These are phyloP conservation scores for Xylariales sp. DNA, from an alignment of 2,329 filamentous ascomycete species.

Conservation along the genomic window DNA sequence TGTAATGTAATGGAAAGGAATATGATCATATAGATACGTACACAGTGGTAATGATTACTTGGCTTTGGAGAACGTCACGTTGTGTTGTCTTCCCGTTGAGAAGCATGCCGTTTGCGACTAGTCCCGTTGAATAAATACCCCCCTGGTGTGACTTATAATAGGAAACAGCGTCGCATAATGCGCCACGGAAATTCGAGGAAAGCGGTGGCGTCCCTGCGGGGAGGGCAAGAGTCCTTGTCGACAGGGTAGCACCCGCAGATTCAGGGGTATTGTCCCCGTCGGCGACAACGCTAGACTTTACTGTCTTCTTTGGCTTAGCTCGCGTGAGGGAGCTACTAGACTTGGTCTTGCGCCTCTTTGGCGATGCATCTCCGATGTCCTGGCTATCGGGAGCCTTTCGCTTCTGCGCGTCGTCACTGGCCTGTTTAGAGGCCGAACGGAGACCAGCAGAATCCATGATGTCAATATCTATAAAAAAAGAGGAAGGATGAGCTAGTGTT, in stretches of 20 bases:
- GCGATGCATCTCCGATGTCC: neutral
- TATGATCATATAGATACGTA: slow-evolving; percentile 52
- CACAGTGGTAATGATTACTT: slow-evolving; percentile 73
- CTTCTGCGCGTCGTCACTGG: slow-evolving; percentile 1
- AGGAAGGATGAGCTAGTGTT: neutral
- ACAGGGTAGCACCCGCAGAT: neutral
- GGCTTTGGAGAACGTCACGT: slow-evolving; percentile 68
- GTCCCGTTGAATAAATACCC: slow-evolving; percentile 64
- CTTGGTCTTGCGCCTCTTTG: slow-evolving; percentile 11
- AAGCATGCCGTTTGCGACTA: slow-evolving; percentile 64
- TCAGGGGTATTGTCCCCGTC: neutral
- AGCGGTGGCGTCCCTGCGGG: slow-evolving; percentile 56
- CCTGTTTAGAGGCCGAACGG: too few relatives aligned
- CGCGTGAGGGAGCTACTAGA: neutral
- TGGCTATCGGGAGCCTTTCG: slow-evolving; percentile 10
- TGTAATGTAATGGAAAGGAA: too few relatives aligned
- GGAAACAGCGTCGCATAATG: slow-evolving; percentile 71
- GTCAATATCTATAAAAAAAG: neutral
- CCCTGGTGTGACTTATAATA: slow-evolving; percentile 73
- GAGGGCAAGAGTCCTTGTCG: neutral
- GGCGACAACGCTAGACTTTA: neutral
- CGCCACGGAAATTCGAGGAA: slow-evolving; percentile 68
- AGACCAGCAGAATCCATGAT: slow-evolving; percentile 14
- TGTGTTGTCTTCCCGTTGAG: slow-evolving; percentile 65
- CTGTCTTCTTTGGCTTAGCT: neutral